Base-by-base conservation (phyloP, 2,329 filamentous ascomycete species). In the Alternaria panax region DNA sequence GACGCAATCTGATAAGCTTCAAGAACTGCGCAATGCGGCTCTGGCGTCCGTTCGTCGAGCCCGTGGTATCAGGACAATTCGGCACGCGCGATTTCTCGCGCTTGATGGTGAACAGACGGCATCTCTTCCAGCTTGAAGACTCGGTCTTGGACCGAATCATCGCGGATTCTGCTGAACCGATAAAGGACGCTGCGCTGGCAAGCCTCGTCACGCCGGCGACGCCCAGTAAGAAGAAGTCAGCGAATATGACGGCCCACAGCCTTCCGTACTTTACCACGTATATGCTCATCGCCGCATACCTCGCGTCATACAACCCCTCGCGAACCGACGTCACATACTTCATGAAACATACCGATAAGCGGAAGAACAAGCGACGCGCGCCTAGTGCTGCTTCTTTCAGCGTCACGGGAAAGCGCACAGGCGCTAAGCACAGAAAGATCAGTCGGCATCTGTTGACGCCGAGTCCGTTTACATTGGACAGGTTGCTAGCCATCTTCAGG, bases 41-140 rank as follows among this genome's bases (percentile, higher is more conserved):
- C 20, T 99, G 95, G 95, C 88, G 90, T 11, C 86, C 88, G 4
- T 98, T 99, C 77, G 89, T 92, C 1, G 85, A 87, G 7, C 94
- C 94, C 0, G 86, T 98, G 24, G 79, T 89, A 1, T 86, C 88
- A 1, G 90, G 90, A n/a, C 89, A 90, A 8, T 88, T 90, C 69
- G 85, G 86, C 2, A 87, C 90, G 9, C 89, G 90, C 68, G 92
- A 97, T 71, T 97, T 97, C 78, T 89, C 91, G 14, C 90, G 91
- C 63, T 82, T 99, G 7, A 85, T 98, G 56, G 88, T 94, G 48
- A 86, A 88, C 2, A 86, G 88, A 25, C 83, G 90, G 16, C 81
- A 84, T 0, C 83, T 92, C 32, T 91, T 94, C 73, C 90, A 92
- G 69, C 87, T 91, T 67, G 91, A 93, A 71, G 78, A 81, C n/a